phyloP scores from a whole-genome alignment of 805 yeast species.

The Candida verbasci region DNA sequence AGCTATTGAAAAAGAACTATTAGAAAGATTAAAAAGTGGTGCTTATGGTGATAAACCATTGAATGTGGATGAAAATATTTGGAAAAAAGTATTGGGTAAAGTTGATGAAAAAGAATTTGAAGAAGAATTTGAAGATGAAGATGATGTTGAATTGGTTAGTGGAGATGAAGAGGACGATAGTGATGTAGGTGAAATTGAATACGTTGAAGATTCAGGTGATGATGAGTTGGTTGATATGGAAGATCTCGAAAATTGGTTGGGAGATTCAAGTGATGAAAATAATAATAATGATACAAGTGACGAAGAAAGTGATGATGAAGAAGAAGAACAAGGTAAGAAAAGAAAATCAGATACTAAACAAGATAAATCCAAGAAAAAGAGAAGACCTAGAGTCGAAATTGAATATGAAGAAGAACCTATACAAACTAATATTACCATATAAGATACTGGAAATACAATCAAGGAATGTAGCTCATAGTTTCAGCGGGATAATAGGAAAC shows the following conservation, averaged over 20 bases:
- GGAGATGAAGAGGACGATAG: constrained; percentile 46
- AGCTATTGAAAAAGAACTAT: constrained; percentile 91
- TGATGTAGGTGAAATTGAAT: constrained; percentile 76
- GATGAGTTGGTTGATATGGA: constrained; percentile 90
- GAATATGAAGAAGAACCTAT: constrained; percentile 57
- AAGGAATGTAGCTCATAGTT: too few species aligned
- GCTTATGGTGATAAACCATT: constrained; percentile 98
- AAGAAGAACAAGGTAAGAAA: constrained; percentile 19
- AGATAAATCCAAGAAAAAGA: constrained; percentile 38
- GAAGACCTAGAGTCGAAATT: constrained; percentile 73
- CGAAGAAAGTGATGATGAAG: constrained; percentile 35
- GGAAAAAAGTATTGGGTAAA: constrained; percentile 88
- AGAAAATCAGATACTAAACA: constrained; percentile 28
- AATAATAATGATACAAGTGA: constrained; percentile 35
- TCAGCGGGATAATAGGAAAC: too few species aligned
- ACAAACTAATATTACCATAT: constrained; percentile 31
- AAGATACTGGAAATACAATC: not conserved
- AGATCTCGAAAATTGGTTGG: constrained; percentile 87
- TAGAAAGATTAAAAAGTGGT: constrained; percentile 93
- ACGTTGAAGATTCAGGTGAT: constrained; percentile 86
- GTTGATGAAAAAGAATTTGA: constrained; percentile 55
- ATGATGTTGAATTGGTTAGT: constrained; percentile 44
- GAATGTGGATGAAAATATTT: constrained; percentile 91
- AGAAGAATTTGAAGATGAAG: constrained; percentile 59
- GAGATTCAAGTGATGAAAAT: constrained; percentile 30